phyloP scores from a whole-genome alignment of 2,329 filamentous ascomycete genomes.

The Cryphonectria nitschkei region DNA sequence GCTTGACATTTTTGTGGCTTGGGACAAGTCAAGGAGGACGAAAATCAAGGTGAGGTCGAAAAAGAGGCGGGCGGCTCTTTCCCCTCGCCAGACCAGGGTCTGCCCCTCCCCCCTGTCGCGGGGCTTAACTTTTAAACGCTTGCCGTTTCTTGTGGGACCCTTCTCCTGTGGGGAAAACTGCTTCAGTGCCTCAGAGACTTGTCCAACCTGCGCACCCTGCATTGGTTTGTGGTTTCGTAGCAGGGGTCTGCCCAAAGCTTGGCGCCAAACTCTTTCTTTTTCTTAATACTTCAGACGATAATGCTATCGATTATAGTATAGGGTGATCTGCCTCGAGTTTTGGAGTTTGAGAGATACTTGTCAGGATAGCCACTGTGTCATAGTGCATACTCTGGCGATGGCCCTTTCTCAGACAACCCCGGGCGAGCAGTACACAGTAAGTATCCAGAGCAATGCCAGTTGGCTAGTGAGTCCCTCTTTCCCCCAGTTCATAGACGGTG shows the following conservation, averaged over 20 bases:
- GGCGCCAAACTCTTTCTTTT: conserved; percentile 6
- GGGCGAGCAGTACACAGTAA: not conserved
- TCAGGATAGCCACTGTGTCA: not conserved
- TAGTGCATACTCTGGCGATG: not conserved
- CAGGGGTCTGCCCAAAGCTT: conserved; percentile 15
- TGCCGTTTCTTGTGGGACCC: conserved; percentile 26
- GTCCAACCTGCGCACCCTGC: not conserved
- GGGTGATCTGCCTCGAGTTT: not conserved
- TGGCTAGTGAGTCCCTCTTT: not conserved
- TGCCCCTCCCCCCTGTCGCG: not conserved
- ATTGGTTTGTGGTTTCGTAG: conserved; percentile 10
- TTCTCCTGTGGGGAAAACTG: conserved; percentile 13
- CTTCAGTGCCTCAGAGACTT: not conserved
- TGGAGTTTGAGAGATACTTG: not conserved
- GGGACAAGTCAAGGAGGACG: not conserved
- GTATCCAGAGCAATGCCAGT: too few relatives aligned
- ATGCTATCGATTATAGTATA: not conserved
- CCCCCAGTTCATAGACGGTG: not conserved
- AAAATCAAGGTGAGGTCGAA: conserved; percentile 22
- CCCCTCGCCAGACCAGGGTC: conserved; percentile 7
- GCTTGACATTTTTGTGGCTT: conserved; percentile 1
- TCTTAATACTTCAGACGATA: conserved; percentile 10
- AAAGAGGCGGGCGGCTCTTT: conserved; percentile 21
- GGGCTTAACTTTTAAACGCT: conserved; percentile 20
- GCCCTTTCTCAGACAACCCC: too few relatives aligned